Base-by-base conservation (phyloP, 495 filamentous ascomycete genomes). In the Cercophora samala region DNA sequence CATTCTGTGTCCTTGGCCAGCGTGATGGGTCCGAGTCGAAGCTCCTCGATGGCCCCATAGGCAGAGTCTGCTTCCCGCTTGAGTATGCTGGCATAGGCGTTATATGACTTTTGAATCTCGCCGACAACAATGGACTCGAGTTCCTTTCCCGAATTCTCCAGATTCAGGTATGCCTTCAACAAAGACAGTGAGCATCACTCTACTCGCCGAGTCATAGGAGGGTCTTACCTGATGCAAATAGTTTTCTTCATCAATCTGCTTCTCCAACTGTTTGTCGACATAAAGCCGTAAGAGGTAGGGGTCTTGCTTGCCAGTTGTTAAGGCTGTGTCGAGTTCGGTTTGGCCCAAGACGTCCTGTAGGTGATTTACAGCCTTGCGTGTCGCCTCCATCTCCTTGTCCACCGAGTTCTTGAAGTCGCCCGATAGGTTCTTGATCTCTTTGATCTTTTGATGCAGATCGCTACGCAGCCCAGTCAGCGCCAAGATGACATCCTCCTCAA, bases 71-170 rank as follows among this genome's bases (percentile, higher is more conserved):
- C 89, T 74, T 98, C 96, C 59, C 91, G 86, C 75, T 91, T 95
- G 65, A 98, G 81, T 68, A 98, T 94, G 63, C 88, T 88, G 23
- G 93, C 90, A 70, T 96, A 93, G 3, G 91, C 92, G 72, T 93
- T 96, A 79, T 98, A 97, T 3, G 93, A 91, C 73, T 97, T 97
- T 70, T 99, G 93, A 63, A 99, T 97, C 76, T 99, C 96, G 69
- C 92, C 90, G 60, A 99, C 91, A 5, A 99, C 91, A 69, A 99
- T 98, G 3, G 90, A 90, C 77, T 99, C 95, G 2, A 99, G 83
- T 75, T 99, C 95, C 63, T 93, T 89, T 17, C 95, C 95, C 21
- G 96, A 98, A 73, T 87, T 89, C 81, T 99, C 96, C 25, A 99
- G 82, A 74, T 99, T 99, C 66, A 97, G 80, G 74, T 93, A 97